Evolutionary conservation across 352 stramenopile genomes (phyloP), one percentile per base, ranked within the genome.

Genomic region (Pythium insidiosum): DNA sequence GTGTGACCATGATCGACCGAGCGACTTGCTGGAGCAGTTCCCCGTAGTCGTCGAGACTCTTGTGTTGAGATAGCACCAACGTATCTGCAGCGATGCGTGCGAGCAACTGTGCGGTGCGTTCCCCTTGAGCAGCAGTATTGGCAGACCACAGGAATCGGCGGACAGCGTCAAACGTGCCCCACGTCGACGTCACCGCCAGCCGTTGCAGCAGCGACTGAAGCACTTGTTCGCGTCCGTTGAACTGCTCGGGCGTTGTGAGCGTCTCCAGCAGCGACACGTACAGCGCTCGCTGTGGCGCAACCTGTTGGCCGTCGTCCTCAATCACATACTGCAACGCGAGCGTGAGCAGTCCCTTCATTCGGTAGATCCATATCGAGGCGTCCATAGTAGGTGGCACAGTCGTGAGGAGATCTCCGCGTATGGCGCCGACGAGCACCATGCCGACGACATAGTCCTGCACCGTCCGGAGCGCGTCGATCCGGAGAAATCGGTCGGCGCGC

Each of bases 381-480:
- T 80, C 73, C 1, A 31, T 15, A 0, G 43, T 50, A 26, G 57
- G 39, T 5, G 81, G 28, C 1, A n/a, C n/a, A n/a, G n/a, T n/a
- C n/a, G n/a, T n/a, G n/a, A n/a, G n/a, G n/a, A n/a, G n/a, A n/a
- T n/a, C n/a, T n/a, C n/a, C n/a, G 22, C 56, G 57, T n/a, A 79
- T 40, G 21, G 64, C 58, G 26, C 65, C 84, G 44, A 82, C 61
- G 6, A 87, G 60, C 47, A 87, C 38, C 52, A 84, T 67, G 29
- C 71, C 64, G 10, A 84, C 56, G 24, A 87, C 24, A 43, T 83
- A 84, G 29, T 76, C 61, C 39, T 82, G 68, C 16, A 76, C 61
- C 43, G 72, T 75, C 1, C 50, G 48, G 45, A 80, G n/a, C n/a
- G n/a, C n/a, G n/a, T n/a, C n/a, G n/a, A n/a, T n/a, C n/a, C n/a